These are phyloP conservation scores for Larix kaempferi DNA, from an alignment of 75 land plant species.

Conservation along the genomic window DNA sequence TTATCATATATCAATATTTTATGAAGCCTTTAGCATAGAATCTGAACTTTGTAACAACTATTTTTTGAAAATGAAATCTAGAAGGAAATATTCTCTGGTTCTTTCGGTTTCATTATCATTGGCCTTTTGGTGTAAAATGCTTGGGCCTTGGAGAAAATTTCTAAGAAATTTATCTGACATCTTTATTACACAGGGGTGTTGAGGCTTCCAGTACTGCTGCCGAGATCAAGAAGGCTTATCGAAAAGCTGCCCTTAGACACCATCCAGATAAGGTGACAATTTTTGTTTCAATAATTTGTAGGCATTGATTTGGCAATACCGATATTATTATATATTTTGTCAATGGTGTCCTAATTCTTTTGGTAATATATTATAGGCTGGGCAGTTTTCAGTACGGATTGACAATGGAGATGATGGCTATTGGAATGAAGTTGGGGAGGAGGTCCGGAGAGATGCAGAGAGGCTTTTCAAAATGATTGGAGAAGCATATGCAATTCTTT, in stretches of 20 bases:
- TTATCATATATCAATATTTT: background rate
- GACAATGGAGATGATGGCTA: slow-evolving; percentile 75
- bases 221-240: slow-evolving; percentile 93
- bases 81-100: background rate
- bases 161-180: no score
- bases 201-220: slow-evolving; percentile 59
- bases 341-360: no score
- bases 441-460: slow-evolving; percentile 80
- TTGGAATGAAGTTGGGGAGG: slow-evolving; percentile 68
- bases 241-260: slow-evolving; percentile 91
- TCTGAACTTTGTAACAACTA: no score
- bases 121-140: background rate
- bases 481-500: slow-evolving; percentile 91
- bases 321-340: no score
- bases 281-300: no score
- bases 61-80: no score
- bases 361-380: slow-evolving; percentile 48
- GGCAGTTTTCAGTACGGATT: slow-evolving; percentile 70
- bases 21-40: background rate
- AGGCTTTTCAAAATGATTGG: slow-evolving; percentile 95
- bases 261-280: slow-evolving; percentile 91
- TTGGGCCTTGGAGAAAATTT: no score
- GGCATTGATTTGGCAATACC: no score
- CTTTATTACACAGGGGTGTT: slow-evolving; percentile 58
- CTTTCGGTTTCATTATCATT: background rate